Evolutionary conservation across 2,329 filamentous ascomycete genomes (phyloP).

Genomic region (Aureobasidium uvarum): DNA sequence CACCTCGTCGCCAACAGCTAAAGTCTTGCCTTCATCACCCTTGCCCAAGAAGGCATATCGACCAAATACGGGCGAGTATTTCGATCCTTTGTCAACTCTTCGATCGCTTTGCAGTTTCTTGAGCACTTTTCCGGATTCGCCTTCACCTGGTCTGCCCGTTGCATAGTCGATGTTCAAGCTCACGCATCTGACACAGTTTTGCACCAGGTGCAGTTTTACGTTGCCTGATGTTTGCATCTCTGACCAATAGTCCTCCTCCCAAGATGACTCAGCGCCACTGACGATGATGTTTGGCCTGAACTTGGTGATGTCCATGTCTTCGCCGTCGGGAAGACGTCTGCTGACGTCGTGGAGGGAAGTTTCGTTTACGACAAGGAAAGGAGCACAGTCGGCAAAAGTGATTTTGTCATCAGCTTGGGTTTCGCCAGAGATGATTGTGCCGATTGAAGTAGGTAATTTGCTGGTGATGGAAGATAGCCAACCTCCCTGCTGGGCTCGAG

Average conservation of each 20-base stretch:
- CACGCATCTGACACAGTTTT: constrained; percentile 49
- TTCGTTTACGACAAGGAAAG: constrained; percentile 69
- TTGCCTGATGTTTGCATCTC: constrained; percentile 37
- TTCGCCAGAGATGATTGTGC: constrained; percentile 15
- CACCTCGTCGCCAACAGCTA: constrained; percentile 47
- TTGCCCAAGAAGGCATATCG: constrained; percentile 46
- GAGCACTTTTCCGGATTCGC: constrained; percentile 43
- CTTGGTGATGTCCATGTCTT: constrained; percentile 47
- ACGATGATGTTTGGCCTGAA: constrained; percentile 50
- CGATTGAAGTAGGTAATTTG: constrained; percentile 31
- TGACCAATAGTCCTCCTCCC: constrained; percentile 51
- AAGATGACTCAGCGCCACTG: constrained; percentile 42
- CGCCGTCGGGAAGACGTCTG: constrained; percentile 38
- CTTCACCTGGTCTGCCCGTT: constrained; percentile 44
- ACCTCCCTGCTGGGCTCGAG: constrained; percentile 25
- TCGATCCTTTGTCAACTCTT: constrained; percentile 46
- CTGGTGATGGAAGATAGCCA: constrained; percentile 39
- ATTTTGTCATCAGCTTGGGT: constrained; percentile 43
- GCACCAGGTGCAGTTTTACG: constrained; percentile 41
- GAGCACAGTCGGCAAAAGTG: constrained; percentile 71
- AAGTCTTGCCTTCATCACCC: constrained; percentile 35
- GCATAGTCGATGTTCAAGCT: constrained; percentile 51
- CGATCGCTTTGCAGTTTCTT: constrained; percentile 48
- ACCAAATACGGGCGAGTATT: constrained; percentile 51
- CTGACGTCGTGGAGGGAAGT: constrained; percentile 68